Base-by-base conservation (phyloP, 169 alveolate genomes). In the Plasmodium blacklocki region DNA sequence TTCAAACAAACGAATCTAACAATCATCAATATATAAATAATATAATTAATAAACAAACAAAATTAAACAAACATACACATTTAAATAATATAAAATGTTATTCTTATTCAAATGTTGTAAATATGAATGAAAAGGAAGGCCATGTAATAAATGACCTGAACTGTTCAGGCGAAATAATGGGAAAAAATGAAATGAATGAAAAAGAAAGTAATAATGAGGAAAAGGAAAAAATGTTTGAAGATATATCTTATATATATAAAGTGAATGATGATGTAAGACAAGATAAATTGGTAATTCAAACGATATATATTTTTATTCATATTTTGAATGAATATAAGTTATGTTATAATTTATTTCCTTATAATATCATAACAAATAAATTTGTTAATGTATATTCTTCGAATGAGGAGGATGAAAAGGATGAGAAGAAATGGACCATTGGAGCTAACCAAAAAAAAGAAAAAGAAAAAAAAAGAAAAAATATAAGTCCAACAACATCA, bases 241-340 rank as follows among this genome's bases (percentile, higher is more conserved):
- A 68, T 29, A 15, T 80, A 19, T 74, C 98, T 0, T 93, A 93
- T 23, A 94, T 96, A 71, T 96, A 92, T 64, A 96, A 96, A 76
- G 96, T 93, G 49, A 97, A 97, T 70, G 98, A 96, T 88, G 98
- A 96, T 89, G 93, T 96, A 6, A 75, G 97, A 64, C 97, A 96
- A 88, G 98, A 96, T 88, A 90, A 93, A 63, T 87, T 96, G 73
- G 95, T 95, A 39, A 76, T 96, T 39, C 97, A 96, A 76, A 89
- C 94, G 12, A 92, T 96, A 71, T 92, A 93, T 71, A 88, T 95
- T 39, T 95, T 80, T 60, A 80, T 66, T 21, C 90, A 80, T 92
- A 95, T 95, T 91, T 75, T 95, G 83, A 88, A 74, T 96, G 67
- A 93, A 80, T 92, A 78, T 86, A 88, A 94, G 93, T 56, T 93